Evolutionary conservation across 2,329 filamentous ascomycete species (phyloP).

Genomic region (Cladosporium sp.): DNA sequence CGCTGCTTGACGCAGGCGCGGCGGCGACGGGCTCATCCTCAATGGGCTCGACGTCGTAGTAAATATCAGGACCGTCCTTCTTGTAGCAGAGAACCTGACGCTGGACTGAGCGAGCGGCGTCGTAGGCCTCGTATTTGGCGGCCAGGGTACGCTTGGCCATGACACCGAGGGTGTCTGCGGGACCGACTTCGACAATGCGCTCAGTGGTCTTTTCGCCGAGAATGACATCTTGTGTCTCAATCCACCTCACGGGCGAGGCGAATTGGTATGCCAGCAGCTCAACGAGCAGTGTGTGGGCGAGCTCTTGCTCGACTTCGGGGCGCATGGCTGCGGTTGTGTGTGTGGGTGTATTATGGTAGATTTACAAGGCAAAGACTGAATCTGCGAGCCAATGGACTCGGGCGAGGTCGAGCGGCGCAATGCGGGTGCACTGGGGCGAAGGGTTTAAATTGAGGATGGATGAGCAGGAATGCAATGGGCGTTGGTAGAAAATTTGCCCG

Average conservation of each 20-base stretch:
- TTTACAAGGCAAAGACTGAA: conserved; percentile 24
- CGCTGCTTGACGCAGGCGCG: conserved; percentile 45
- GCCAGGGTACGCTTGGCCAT: conserved; percentile 97
- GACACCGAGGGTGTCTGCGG: conserved; percentile 91
- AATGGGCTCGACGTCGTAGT: conserved; percentile 95
- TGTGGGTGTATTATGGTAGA: conserved; percentile 26
- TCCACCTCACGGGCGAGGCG: conserved; percentile 98
- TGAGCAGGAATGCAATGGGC: conserved; percentile 21
- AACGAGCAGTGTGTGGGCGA: conserved; percentile 95
- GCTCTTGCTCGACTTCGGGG: conserved; percentile 98
- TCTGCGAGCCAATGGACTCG: conserved; percentile 20
- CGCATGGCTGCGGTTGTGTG: conserved; percentile 62
- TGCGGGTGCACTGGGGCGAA: not conserved
- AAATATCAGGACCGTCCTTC: conserved; percentile 98
- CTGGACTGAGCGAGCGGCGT: conserved; percentile 93
- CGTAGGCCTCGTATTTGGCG: conserved; percentile 97
- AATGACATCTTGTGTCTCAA: conserved; percentile 99
- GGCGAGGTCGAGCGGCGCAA: not conserved
- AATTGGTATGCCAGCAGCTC: conserved; percentile 99
- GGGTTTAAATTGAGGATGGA: conserved; percentile 19
- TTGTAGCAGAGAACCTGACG: conserved; percentile 99
- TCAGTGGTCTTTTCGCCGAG: conserved; percentile 94
- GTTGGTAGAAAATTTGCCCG: conserved; percentile 18
- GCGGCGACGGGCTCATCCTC: conserved; percentile 75
- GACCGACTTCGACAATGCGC: conserved; percentile 95